Conservation (phyloP, 139 green algal species). For the Tetraselmis chui region DNA sequence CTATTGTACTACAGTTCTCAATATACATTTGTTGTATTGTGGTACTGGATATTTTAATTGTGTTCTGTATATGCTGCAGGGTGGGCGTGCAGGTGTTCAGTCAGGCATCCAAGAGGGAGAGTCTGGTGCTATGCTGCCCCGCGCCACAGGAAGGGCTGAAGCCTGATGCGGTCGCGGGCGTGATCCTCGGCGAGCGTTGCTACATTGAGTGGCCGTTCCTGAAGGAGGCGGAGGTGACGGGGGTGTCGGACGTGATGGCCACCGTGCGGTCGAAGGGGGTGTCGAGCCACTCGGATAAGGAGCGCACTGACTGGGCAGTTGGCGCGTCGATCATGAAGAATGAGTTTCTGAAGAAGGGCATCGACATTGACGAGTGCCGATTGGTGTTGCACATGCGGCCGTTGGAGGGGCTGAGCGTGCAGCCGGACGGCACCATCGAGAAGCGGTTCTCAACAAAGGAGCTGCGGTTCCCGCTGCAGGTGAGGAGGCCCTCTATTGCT, state of each 20-base stretch:
- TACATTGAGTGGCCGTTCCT: constrained; percentile 88
- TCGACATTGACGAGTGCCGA: constrained; percentile 26
- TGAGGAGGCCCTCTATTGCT: neutral
- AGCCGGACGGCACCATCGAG: constrained; percentile 68
- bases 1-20: neutral
- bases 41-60: neutral
- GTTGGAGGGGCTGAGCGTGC: constrained; percentile 51
- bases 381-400: constrained; percentile 58
- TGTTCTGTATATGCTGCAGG: neutral
- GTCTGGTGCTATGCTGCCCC: constrained; percentile 58
- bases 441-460: constrained; percentile 68
- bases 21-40: neutral
- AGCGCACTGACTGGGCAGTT: neutral
- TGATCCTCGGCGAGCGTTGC: constrained; percentile 58
- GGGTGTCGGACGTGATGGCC: constrained; percentile 2
- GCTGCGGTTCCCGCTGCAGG: constrained; percentile 59
- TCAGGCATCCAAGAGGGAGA: constrained; percentile 68
- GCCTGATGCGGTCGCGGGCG: neutral
- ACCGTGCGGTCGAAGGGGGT: neutral
- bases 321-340: constrained; percentile 3
- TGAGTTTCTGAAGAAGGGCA: constrained; percentile 2
- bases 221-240: constrained; percentile 24
- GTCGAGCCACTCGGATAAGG: neutral
- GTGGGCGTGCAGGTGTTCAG: constrained; percentile 72
- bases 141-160: constrained; percentile 26